Conservation (phyloP, 768 basidiomycete species). For the Lyophyllum decastes region DNA sequence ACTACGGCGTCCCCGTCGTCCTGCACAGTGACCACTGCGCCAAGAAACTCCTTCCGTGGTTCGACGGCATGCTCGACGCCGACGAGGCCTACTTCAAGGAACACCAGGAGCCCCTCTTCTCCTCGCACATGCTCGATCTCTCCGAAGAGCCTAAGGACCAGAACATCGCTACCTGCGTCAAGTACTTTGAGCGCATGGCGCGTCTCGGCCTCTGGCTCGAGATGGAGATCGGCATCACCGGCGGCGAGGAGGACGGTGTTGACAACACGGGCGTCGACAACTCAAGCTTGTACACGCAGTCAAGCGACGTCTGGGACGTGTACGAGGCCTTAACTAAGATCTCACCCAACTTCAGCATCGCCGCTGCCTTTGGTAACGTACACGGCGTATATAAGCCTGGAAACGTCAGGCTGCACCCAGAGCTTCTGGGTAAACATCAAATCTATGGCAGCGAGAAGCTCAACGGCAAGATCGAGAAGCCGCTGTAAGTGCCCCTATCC, state of each 20-base stretch:
- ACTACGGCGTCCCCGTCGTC: slow-evolving; percentile 95
- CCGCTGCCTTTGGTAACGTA: slow-evolving; percentile 98
- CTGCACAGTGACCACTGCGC: slow-evolving; percentile 99
- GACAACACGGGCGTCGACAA: slow-evolving; percentile 98
- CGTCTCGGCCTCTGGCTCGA: slow-evolving; percentile 94
- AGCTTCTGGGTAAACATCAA: slow-evolving; percentile 92
- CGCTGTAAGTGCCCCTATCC: slow-evolving; percentile 61
- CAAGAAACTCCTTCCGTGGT: slow-evolving; percentile 97
- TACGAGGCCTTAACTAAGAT: slow-evolving; percentile 81
- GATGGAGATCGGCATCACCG: slow-evolving; percentile 99
- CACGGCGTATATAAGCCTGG: slow-evolving; percentile 99
- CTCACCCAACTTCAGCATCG: slow-evolving; percentile 94
- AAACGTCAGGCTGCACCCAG: slow-evolving; percentile 92
- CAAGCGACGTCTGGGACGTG: slow-evolving; percentile 93
- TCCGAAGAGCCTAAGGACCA: slow-evolving; percentile 91
- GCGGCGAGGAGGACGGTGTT: slow-evolving; percentile 99
- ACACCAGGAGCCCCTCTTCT: slow-evolving; percentile 87
- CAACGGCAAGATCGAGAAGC: slow-evolving; percentile 63
- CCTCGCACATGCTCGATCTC: slow-evolving; percentile 98
- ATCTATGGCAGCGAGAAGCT: slow-evolving; percentile 68
- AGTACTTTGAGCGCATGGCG: slow-evolving; percentile 96
- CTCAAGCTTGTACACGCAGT: slow-evolving; percentile 92
- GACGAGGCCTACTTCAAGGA: slow-evolving; percentile 91
- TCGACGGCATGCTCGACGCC: slow-evolving; percentile 98
- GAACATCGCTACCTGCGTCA: slow-evolving; percentile 90